Base-by-base conservation (phyloP, 345 rosid species). In the Crucihimalaya himalaica region DNA sequence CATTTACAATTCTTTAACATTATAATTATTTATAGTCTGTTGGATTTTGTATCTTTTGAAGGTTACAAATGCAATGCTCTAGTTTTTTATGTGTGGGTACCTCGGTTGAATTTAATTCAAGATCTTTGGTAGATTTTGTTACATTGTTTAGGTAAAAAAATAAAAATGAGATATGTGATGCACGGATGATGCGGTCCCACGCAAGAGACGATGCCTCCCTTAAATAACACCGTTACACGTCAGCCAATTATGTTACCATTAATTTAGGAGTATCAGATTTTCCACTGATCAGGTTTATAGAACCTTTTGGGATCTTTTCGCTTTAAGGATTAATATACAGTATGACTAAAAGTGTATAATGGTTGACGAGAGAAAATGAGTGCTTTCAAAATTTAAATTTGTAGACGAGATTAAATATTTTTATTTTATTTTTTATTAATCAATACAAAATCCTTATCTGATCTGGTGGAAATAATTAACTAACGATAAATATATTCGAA, bases 81-180 rank as follows among this genome's bases (percentile, higher is more conserved):
- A 14, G 46, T 34, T 56, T 23, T 16, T 20, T 37, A 11, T 45
- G 31, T 48, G 69, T 64, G 56, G 60, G 63, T 61, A 52, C 42
- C 52, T 75, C 35, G 45, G 5, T 76, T 32, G 47, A 69, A 75
- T 61, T 53, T 14, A 68, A 75, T 61, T 13, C 47, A 69, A 76
- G 75, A 69, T 76, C 68, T 76, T 69, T 62, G 23, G 14, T 23
- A 54, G 79, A 76, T 76, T 76, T 76, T 53, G 59, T 62, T 61
- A 43, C 70, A 43, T 53, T 68, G 4, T 52, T 42, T 6, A 68
- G 61, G 34, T 60, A 19, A 55, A 2, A 31, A 6, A 53, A 1
- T 28, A 8, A 39, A 64, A 0, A 50, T 58, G 21, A 7, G 27
- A 47, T 35, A 28, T 37, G 7, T 27, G 15, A 67, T 54, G 70